A percentile compares a stretch with the other conserved stretches of the same genome.
Evolutionary conservation across 345 rosid species (phyloP).

Genomic region (Ceriops decandra): DNA sequence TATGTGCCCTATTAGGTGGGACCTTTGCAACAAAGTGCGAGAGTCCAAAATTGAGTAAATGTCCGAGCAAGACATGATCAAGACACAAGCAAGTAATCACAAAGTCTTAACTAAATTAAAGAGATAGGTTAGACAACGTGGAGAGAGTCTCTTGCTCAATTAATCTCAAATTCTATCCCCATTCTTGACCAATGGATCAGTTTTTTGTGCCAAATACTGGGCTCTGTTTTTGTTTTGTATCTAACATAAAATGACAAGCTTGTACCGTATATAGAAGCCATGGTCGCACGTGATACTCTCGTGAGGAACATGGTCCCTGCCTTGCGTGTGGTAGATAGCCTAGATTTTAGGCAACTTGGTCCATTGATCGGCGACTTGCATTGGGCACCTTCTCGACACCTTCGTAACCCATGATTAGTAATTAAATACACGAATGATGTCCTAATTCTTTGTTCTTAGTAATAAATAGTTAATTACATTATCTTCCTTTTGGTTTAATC

Average conservation of each 20-base stretch:
- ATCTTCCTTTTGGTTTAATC: neutral
- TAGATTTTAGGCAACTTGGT: neutral
- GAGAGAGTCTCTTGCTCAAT: constrained; percentile 16
- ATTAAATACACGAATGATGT: too few species aligned
- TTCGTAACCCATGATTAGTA: neutral
- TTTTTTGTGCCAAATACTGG: neutral
- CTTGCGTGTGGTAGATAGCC: neutral
- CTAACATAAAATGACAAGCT: neutral
- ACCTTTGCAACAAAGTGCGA: too few species aligned
- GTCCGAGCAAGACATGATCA: too few species aligned
- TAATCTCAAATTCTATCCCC: constrained; percentile 5
- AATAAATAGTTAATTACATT: neutral
- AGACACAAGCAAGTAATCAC: neutral
- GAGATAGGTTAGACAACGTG: neutral
- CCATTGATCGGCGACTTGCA: neutral
- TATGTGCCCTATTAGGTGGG: too few species aligned
- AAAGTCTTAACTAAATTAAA: neutral
- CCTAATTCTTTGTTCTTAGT: neutral
- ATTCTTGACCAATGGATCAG: neutral
- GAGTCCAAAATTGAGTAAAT: too few species aligned
- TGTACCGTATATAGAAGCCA: neutral
- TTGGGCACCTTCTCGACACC: neutral
- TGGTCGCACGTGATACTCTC: neutral
- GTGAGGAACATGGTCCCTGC: neutral
- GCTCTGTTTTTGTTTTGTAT: neutral